These are phyloP conservation scores for Calocybe gangraenosa DNA, from an alignment of 768 basidiomycete genomes.

Conservation along the genomic window DNA sequence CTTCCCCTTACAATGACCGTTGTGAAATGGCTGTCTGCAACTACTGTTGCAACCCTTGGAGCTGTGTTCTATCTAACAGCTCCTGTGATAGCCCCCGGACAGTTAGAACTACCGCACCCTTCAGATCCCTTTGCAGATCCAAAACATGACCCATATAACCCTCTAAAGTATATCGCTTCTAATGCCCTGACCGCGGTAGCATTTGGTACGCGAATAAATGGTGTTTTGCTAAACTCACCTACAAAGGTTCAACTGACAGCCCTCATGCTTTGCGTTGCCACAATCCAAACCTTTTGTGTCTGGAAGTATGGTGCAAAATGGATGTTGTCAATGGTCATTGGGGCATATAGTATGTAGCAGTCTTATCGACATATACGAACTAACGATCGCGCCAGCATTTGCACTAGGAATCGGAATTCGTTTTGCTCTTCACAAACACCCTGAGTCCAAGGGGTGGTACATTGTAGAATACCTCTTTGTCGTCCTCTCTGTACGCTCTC, in stretches of 20 bases:
- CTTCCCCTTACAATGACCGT: no score
- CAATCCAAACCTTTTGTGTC: slow-evolving; percentile 40
- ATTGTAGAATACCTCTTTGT: slow-evolving; percentile 58
- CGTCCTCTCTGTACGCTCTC: slow-evolving; percentile 46
- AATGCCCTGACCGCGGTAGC: slow-evolving; percentile 49
- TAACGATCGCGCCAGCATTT: slow-evolving; percentile 36
- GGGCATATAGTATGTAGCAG: slow-evolving; percentile 46
- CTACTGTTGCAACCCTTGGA: no score
- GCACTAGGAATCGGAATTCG: slow-evolving; percentile 52
- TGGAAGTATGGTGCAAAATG: slow-evolving; percentile 45
- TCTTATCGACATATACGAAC: background rate
- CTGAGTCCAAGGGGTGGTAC: slow-evolving; percentile 49
- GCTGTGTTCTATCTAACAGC: slow-evolving; percentile 5
- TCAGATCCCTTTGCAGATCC: slow-evolving; percentile 46
- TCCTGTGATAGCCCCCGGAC: slow-evolving; percentile 14
- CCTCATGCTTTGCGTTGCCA: slow-evolving; percentile 35
- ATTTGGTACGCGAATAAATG: slow-evolving; percentile 31
- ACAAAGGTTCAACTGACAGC: slow-evolving; percentile 20
- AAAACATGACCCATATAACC: slow-evolving; percentile 48
- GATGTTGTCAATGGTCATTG: slow-evolving; percentile 61
- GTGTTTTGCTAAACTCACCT: background rate
- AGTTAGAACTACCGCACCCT: slow-evolving; percentile 22
- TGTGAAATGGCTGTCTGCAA: no score
- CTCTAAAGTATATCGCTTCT: slow-evolving; percentile 51
- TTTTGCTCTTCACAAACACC: slow-evolving; percentile 49